phyloP scores from a whole-genome alignment of 495 filamentous ascomycete genomes.

The Talaromyces thailandensis region DNA sequence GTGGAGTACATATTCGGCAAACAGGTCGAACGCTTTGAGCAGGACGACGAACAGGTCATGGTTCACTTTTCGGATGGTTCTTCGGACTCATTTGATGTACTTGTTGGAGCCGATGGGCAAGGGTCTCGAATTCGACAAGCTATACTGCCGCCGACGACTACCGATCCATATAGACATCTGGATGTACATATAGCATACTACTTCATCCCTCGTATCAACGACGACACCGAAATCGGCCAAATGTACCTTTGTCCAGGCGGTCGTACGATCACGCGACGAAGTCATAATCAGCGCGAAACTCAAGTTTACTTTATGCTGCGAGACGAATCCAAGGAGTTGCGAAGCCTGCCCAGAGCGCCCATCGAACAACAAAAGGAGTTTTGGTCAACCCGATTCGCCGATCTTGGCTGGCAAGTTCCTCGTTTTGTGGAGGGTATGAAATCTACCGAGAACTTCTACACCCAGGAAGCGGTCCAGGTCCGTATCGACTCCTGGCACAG shows the following conservation, averaged over 20 bases:
- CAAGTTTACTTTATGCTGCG: conserved; percentile 17
- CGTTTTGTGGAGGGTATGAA: conserved; percentile 33
- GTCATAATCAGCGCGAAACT: conserved; percentile 12
- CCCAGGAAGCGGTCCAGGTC: conserved; percentile 29
- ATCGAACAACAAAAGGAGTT: conserved; percentile 20
- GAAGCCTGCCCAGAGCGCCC: conserved; percentile 8
- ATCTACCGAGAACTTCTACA: conserved; percentile 40
- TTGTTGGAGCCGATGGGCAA: conserved; percentile 43
- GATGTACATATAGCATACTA: conserved; percentile 33
- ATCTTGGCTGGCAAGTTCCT: conserved; percentile 36
- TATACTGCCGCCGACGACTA: conserved; percentile 18
- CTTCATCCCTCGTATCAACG: conserved; percentile 24
- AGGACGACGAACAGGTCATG: conserved; percentile 18
- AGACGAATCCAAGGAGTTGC: conserved; percentile 12
- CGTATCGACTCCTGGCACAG: conserved; percentile 33
- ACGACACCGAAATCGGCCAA: conserved; percentile 19
- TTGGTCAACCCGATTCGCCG: conserved; percentile 21
- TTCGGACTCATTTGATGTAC: conserved; percentile 31
- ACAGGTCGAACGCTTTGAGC: conserved; percentile 15
- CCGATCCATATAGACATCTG: conserved; percentile 12
- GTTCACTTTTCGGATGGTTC: conserved; percentile 30
- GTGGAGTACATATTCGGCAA: conserved; percentile 31
- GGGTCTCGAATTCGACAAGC: conserved; percentile 29
- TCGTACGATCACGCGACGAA: conserved; percentile 18
- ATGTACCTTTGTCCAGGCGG: conserved; percentile 14